These are phyloP conservation scores for Schrenkiella parvula DNA, from an alignment of 345 rosid species.

Conservation along the genomic window DNA sequence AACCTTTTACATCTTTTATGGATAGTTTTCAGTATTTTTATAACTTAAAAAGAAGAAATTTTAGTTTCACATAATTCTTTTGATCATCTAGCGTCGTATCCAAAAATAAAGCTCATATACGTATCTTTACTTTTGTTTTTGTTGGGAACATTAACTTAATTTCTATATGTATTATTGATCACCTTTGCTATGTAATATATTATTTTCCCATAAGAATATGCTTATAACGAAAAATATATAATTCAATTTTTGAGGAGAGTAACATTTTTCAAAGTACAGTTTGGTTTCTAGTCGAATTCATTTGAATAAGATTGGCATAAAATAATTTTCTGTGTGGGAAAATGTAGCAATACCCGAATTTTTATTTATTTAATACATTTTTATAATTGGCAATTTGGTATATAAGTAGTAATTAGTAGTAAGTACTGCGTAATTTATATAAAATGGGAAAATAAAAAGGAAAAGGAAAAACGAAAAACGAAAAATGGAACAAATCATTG, in stretches of 20 bases:
- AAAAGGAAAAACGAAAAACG: neutral
- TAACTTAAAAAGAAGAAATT: conserved; percentile 20
- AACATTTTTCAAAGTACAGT: neutral
- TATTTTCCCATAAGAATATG: neutral
- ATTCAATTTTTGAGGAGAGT: neutral
- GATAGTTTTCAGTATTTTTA: conserved; percentile 29
- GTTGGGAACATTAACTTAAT: neutral
- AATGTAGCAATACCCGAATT: neutral
- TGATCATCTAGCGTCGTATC: conserved; percentile 25
- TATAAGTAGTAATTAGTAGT: neutral
- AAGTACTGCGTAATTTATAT: neutral
- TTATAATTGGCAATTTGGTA: neutral
- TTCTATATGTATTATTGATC: neutral
- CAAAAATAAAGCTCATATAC: conserved; percentile 26
- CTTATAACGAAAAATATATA: neutral
- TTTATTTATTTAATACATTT: no score
- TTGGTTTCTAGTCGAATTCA: neutral
- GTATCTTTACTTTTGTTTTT: conserved; percentile 23
- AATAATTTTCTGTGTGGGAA: neutral
- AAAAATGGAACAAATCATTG: conserved; percentile 22
- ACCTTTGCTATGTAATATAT: neutral
- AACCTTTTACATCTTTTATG: conserved; percentile 32
- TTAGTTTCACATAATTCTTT: conserved; percentile 23
- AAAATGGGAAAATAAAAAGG: no score
- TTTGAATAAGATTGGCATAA: neutral